These are phyloP conservation scores for Candida glucosophila DNA, from an alignment of 1,139 yeast genomes.

Conservation along the genomic window DNA sequence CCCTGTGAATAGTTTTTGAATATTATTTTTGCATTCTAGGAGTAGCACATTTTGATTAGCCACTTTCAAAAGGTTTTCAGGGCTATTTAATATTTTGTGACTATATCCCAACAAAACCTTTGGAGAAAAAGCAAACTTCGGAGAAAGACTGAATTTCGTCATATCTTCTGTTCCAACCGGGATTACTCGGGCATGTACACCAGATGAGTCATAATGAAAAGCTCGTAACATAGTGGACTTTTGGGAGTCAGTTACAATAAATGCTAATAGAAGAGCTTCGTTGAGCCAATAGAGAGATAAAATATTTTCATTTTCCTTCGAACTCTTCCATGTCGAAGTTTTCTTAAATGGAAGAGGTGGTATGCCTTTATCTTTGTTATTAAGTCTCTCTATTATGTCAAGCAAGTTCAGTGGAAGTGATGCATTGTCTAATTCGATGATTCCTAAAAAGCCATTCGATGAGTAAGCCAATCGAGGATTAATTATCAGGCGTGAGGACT, in stretches of 20 bases:
- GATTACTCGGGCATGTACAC: too few relatives aligned
- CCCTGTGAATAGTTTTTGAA: too few relatives aligned
- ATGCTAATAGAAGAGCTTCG: slow-evolving; percentile 37
- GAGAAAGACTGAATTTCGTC: too few relatives aligned
- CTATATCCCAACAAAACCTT: too few relatives aligned
- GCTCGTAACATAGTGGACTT: too few relatives aligned
- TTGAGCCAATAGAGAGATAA: slow-evolving; percentile 56
- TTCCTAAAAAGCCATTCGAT: slow-evolving; percentile 53
- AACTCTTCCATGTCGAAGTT: slow-evolving; percentile 37
- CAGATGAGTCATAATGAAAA: too few relatives aligned
- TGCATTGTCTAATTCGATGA: slow-evolving; percentile 41
- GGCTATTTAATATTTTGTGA: too few relatives aligned
- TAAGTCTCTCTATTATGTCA: slow-evolving; percentile 22
- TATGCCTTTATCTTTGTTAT: slow-evolving; percentile 30
- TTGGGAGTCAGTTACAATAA: slow-evolving; percentile 9
- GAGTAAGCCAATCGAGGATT: slow-evolving; percentile 56
- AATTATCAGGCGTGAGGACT: slow-evolving; percentile 20
- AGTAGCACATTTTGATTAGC: too few relatives aligned
- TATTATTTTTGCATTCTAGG: too few relatives aligned
- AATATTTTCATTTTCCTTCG: slow-evolving; percentile 28
- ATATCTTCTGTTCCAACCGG: too few relatives aligned
- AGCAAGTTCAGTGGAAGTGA: slow-evolving; percentile 21
- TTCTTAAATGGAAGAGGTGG: slow-evolving; percentile 33
- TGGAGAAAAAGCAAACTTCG: too few relatives aligned
- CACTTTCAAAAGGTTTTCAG: too few relatives aligned